These are phyloP conservation scores for Beauveria sp. DNA, from an alignment of 2,329 filamentous ascomycete species.

Conservation along the genomic window DNA sequence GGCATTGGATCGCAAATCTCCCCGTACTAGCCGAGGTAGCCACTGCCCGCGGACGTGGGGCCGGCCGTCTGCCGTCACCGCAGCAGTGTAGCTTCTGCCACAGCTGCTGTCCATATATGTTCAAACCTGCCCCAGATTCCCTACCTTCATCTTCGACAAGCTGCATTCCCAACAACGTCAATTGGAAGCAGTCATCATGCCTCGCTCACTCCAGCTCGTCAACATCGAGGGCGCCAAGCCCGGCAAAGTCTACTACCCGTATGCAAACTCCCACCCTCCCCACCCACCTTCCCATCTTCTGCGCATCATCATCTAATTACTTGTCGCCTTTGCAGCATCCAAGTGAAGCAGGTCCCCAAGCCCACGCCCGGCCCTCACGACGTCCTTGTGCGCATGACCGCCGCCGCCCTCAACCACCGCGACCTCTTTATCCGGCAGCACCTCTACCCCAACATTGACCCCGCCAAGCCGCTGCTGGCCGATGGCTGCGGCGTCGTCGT, in stretches of 20 bases:
- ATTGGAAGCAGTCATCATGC: constrained; percentile 30
- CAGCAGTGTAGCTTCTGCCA: not conserved
- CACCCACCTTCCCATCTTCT: not conserved
- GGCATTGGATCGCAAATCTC: not conserved
- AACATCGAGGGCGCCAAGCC: constrained; percentile 69
- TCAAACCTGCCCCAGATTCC: not conserved
- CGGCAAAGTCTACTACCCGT: constrained; percentile 82
- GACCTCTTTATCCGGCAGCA: constrained; percentile 92
- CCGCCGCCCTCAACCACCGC: constrained; percentile 86
- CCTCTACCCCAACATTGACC: constrained; percentile 80
- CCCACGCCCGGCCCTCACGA: constrained; percentile 59
- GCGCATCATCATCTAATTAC: not conserved
- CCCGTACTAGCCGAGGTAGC: constrained; percentile 7
- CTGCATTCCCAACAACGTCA: not conserved
- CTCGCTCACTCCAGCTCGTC: constrained; percentile 53
- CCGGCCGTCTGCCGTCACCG: not conserved
- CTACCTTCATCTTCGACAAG: not conserved
- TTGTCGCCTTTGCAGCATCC: constrained; percentile 34
- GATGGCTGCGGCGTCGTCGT: constrained; percentile 76
- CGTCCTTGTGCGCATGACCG: constrained; percentile 67
- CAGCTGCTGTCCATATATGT: not conserved
- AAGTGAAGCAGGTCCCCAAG: constrained; percentile 52
- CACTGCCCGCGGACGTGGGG: not conserved
- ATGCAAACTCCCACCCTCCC: constrained; percentile 19
- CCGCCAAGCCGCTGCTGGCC: constrained; percentile 68